phyloP scores from a whole-genome alignment of 1,284 basidiomycete species.

The Tilletia walkeri region DNA sequence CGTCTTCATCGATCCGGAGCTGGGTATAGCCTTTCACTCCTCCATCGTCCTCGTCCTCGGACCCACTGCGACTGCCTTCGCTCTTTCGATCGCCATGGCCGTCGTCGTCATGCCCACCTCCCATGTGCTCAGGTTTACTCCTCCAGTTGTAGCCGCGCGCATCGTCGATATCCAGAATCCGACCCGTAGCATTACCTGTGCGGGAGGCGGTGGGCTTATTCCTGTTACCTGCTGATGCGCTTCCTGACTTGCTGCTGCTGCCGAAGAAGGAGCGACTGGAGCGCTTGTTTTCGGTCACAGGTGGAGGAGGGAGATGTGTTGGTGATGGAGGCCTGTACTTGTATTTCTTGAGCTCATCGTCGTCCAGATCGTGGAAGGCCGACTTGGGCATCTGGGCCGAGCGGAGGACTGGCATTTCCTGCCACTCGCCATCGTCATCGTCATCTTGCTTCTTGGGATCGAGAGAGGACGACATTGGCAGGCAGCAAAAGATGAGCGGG shows the following conservation, averaged over 20 bases:
- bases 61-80: conserved; percentile 12
- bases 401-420: conserved; percentile 59
- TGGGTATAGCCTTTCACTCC: conserved; percentile 50
- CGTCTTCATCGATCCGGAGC: conserved; percentile 52
- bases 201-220: neutral
- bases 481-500: neutral
- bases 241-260: neutral
- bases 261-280: neutral
- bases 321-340: conserved; percentile 7
- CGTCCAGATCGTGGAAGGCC: conserved; percentile 17
- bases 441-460: conserved; percentile 14
- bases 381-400: conserved; percentile 10
- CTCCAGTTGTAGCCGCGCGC: conserved; percentile 54
- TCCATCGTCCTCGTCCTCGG: conserved; percentile 29
- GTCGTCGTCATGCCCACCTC: conserved; percentile 9
- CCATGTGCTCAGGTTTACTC: conserved; percentile 35
- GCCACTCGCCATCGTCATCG: conserved; percentile 46
- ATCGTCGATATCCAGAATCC: conserved; percentile 50
- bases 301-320: no score
- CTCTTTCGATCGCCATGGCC: conserved; percentile 18
- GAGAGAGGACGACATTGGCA: neutral
- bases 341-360: conserved; percentile 19
- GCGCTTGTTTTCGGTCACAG: no score
- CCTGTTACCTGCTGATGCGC: neutral
- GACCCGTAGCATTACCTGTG: conserved; percentile 42